Conservation (phyloP, 148 eudicot species). For the Cornus controversa region DNA sequence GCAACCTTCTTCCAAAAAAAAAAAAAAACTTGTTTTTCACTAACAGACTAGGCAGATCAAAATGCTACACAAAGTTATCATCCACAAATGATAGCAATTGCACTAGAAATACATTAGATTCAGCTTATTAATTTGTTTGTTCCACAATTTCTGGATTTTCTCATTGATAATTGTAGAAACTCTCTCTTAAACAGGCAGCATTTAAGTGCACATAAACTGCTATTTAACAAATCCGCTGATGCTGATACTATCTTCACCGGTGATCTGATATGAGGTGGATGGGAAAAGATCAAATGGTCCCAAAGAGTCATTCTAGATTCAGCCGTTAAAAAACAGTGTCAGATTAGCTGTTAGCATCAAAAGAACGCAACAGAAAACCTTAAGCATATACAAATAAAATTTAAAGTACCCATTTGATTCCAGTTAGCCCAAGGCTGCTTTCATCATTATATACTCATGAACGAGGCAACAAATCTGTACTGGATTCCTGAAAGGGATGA, state of each 20-base stretch:
- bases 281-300: slow-evolving; percentile 60
- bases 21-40: too few species aligned
- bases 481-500: slow-evolving; percentile 39
- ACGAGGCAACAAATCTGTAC: slow-evolving; percentile 32
- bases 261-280: slow-evolving; percentile 23
- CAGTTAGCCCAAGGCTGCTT: slow-evolving; percentile 53
- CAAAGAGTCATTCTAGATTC: slow-evolving; percentile 55
- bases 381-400: not conserved
- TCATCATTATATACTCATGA: slow-evolving; percentile 36
- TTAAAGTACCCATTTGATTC: slow-evolving; percentile 51
- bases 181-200: not conserved
- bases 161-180: not conserved
- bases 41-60: too few species aligned
- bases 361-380: not conserved
- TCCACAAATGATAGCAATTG: not conserved
- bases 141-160: slow-evolving; percentile 5
- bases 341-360: not conserved
- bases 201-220: slow-evolving; percentile 9
- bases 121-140: not conserved
- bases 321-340: not conserved
- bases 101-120: not conserved
- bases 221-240: slow-evolving; percentile 36
- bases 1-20: too few species aligned
- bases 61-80: too few species aligned
- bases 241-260: slow-evolving; percentile 37